Evolutionary conservation across 2,329 filamentous ascomycete species (phyloP).

Genomic region (Coniochaeta hoffmannii): DNA sequence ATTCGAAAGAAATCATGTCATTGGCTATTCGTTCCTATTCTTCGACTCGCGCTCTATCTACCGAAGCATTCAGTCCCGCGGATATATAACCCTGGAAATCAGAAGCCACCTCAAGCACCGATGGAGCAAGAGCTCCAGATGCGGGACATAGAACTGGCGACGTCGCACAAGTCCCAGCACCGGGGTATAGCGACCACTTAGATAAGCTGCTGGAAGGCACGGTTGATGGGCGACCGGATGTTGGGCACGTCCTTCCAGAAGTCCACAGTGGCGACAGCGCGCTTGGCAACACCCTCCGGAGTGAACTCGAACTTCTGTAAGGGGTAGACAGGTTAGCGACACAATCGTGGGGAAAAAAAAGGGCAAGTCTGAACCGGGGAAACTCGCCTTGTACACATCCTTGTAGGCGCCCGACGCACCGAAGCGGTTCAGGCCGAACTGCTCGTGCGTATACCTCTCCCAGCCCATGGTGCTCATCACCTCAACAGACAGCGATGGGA

Average conservation of each 20-base stretch:
- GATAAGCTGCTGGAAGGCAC: conserved; percentile 94
- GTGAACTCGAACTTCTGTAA: conserved; percentile 97
- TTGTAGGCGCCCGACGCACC: conserved; percentile 96
- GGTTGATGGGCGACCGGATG: conserved; percentile 91
- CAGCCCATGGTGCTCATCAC: conserved; percentile 96
- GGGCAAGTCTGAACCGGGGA: not conserved
- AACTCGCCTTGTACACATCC: conserved; percentile 84
- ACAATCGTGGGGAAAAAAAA: not conserved
- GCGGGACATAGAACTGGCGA: not conserved
- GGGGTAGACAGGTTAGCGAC: conserved; percentile 19
- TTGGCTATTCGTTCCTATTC: not conserved
- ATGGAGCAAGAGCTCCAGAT: not conserved
- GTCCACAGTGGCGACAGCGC: conserved; percentile 81
- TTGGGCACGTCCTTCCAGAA: conserved; percentile 95
- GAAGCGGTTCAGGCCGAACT: conserved; percentile 98
- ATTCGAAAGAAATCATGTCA: not conserved
- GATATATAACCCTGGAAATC: not conserved
- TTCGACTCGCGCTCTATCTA: not conserved
- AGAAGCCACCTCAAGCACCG: conserved; percentile 5
- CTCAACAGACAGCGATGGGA: conserved; percentile 89
- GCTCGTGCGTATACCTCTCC: conserved; percentile 99
- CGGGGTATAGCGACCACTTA: conserved; percentile 40
- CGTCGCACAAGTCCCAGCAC: not conserved
- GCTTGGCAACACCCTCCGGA: conserved; percentile 92
- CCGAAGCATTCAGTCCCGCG: not conserved